Evolutionary conservation across 2,329 filamentous ascomycete species (phyloP), one percentile per base, ranked within the genome.

Genomic region (Bertia moriformis): DNA sequence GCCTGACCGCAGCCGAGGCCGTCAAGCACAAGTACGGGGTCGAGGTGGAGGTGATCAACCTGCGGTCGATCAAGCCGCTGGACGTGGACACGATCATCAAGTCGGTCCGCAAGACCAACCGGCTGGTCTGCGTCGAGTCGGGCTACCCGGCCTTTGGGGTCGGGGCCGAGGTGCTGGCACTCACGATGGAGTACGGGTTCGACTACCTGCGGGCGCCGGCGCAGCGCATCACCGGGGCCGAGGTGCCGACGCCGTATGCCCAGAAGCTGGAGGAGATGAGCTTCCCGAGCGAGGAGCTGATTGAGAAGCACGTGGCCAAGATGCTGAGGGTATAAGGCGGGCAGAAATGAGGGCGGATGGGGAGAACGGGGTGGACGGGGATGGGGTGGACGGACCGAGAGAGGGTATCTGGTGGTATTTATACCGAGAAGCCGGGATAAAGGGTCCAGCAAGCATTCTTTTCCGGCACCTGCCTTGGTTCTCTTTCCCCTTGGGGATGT

Each of bases 71-170:
- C 66, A 98, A 96, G 73, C 91, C 91, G 33, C 74, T 98, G 48
- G 91, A 98, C 55, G 72, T 98, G 43, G 88, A 96, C 63, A 73
- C 86, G 48, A 96, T 98, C 54, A 71, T 96, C 62, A 87, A 93
- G 62, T 95, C 88, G 13, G 80, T 98, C 59, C 96, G 96, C 83
- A 98, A 98, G 81, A 98, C 91, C 14, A 82, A 84, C 59, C 83
- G 82, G 54, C 75, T 98, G 45, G 73, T 98, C 60, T 78, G 78
- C 32, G 86, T 98, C 50, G 89, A 96, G 66, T 95, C 87, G 41
- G 89, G 89, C 48, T 98, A 88, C 76, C 91, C 91, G 45, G 84
- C 85, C 54, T 98, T 88, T 57, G 91, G 91, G 59, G 86, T 98
- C 49, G 75, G 80, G 43, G 75, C 89, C 42, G 91, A 98, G 68